These are phyloP conservation scores for Eutrema yunnanense DNA, from an alignment of 345 rosid genomes.

Conservation along the genomic window DNA sequence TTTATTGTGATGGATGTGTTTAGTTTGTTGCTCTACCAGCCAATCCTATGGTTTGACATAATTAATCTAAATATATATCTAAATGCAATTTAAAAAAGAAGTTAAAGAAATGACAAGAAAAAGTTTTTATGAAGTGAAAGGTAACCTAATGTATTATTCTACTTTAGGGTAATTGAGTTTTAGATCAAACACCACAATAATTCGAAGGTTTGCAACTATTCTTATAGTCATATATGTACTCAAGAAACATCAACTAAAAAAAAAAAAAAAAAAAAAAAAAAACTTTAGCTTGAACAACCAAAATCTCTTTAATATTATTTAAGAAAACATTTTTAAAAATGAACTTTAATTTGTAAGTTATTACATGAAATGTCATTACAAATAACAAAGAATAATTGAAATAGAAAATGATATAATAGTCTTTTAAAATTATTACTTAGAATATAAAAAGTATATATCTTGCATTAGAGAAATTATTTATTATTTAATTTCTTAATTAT, in stretches of 20 bases:
- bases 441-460: too few relatives aligned
- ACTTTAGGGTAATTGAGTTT: background rate
- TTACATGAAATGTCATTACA: too few relatives aligned
- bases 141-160: slow-evolving; percentile 10
- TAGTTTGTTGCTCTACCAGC: slow-evolving; percentile 17
- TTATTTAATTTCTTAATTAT: too few relatives aligned
- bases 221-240: background rate
- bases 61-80: background rate
- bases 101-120: slow-evolving; percentile 8
- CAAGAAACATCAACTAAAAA: background rate
- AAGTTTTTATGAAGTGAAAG: slow-evolving; percentile 14
- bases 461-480: too few relatives aligned
- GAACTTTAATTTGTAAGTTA: too few relatives aligned
- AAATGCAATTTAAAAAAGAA: background rate
- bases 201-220: background rate
- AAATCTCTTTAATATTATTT: background rate
- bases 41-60: slow-evolving; percentile 20
- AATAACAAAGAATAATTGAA: too few relatives aligned
- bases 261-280: too few relatives aligned
- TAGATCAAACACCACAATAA: background rate
- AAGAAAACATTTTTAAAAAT: too few relatives aligned
- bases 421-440: too few relatives aligned
- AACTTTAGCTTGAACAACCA: background rate
- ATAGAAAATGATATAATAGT: too few relatives aligned
- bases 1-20: slow-evolving; percentile 17